Conservation (phyloP, 2,329 filamentous ascomycete species). For the Lachnum nothofagi region DNA sequence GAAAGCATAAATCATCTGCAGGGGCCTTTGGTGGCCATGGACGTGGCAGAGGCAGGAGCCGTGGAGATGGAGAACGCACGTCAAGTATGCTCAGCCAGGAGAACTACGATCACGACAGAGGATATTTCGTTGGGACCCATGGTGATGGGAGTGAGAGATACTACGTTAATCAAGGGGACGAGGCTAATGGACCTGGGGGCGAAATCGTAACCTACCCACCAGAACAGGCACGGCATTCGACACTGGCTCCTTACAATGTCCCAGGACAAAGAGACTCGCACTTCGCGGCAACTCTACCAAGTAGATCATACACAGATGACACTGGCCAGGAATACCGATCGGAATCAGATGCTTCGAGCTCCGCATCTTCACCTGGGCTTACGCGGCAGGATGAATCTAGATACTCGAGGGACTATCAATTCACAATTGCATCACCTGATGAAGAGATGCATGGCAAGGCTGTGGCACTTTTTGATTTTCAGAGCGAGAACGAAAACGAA, state of each 20-base stretch:
- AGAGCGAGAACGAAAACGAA: slow-evolving; percentile 93
- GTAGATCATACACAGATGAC: slow-evolving; percentile 35
- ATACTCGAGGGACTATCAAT: slow-evolving; percentile 88
- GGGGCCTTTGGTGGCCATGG: slow-evolving; percentile 39
- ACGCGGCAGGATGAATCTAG: slow-evolving; percentile 65
- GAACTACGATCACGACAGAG: slow-evolving; percentile 55
- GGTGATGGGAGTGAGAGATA: slow-evolving; percentile 70
- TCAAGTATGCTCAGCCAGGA: slow-evolving; percentile 43
- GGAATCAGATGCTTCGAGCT: slow-evolving; percentile 55
- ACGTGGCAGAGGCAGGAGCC: slow-evolving; percentile 42
- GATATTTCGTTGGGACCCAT: slow-evolving; percentile 62
- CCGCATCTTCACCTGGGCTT: slow-evolving; percentile 53
- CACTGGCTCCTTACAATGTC: slow-evolving; percentile 40
- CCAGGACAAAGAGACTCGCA: slow-evolving; percentile 49
- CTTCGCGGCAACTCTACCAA: slow-evolving; percentile 44
- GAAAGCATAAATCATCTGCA: slow-evolving; percentile 73
- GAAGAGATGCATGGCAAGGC: slow-evolving; percentile 98
- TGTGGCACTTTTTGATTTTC: slow-evolving; percentile 92
- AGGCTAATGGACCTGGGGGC: slow-evolving; percentile 70
- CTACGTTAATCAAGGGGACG: slow-evolving; percentile 64
- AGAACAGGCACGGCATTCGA: slow-evolving; percentile 55
- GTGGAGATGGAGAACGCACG: slow-evolving; percentile 37
- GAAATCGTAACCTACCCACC: slow-evolving; percentile 76
- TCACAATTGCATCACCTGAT: slow-evolving; percentile 89
- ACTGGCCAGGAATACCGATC: slow-evolving; percentile 38